phyloP scores from a whole-genome alignment of 306 rosid species.

The Cucurbita maxima region DNA sequence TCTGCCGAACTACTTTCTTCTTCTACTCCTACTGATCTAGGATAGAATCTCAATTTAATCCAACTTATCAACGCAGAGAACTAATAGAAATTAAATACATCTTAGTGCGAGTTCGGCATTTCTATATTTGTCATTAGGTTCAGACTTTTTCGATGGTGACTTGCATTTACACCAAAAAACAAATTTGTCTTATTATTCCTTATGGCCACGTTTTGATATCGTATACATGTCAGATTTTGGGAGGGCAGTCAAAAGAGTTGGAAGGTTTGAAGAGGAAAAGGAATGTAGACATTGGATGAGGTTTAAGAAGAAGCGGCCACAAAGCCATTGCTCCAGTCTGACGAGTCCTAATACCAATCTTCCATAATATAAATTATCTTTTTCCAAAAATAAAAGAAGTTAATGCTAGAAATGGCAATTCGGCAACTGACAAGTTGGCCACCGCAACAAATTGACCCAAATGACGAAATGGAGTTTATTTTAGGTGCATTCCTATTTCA shows the following conservation, averaged over 20 bases:
- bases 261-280: not conserved
- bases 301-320: not conserved
- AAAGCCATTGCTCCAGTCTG: not conserved
- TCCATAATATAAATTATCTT: not conserved
- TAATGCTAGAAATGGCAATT: not conserved
- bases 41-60: not conserved
- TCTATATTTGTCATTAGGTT: not conserved
- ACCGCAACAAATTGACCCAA: not conserved
- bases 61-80: not conserved
- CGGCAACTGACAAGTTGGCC: not conserved
- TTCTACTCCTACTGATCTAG: not conserved
- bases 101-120: not conserved
- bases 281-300: not conserved
- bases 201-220: not conserved
- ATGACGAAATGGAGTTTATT: not conserved
- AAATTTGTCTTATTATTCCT: not conserved
- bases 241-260: not conserved
- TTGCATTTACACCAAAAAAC: not conserved
- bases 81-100: not conserved
- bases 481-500: not conserved
- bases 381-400: not conserved
- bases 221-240: constrained; percentile 1
- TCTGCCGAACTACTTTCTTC: not conserved
- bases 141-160: not conserved
- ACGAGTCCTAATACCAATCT: not conserved